A percentile compares a stretch with the other conserved stretches of the same genome.
phyloP scores from a whole-genome alignment of 352 stramenopile species.

The Globisporangium iwayamae region DNA sequence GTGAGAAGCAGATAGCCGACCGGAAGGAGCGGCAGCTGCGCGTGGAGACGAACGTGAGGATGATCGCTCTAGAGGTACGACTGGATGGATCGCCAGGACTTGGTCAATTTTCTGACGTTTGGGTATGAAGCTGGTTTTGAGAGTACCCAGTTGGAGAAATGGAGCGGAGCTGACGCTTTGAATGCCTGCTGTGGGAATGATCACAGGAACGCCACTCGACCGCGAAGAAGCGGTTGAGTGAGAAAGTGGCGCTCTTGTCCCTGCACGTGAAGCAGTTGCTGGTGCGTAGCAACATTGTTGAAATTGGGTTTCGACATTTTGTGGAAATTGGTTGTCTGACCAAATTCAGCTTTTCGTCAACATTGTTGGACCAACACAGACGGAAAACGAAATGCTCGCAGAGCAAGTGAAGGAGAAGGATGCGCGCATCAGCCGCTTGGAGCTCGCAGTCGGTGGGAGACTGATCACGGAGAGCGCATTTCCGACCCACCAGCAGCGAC shows the following conservation, averaged over 20 bases:
- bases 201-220: constrained; percentile 35
- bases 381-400: constrained; percentile 44
- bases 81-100: neutral
- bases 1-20: constrained; percentile 27
- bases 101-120: neutral
- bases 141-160: neutral
- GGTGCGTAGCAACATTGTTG: constrained; percentile 12
- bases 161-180: neutral
- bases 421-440: constrained; percentile 45
- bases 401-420: constrained; percentile 32
- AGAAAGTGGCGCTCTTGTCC: constrained; percentile 22
- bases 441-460: constrained; percentile 43
- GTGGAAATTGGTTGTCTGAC: constrained; percentile 3
- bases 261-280: constrained; percentile 38
- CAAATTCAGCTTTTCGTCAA: neutral
- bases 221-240: constrained; percentile 37
- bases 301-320: constrained; percentile 3
- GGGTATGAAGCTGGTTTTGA: neutral
- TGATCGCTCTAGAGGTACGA: constrained; percentile 33
- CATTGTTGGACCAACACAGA: constrained; percentile 7
- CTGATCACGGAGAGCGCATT: constrained; percentile 28
- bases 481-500: neutral
- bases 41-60: constrained; percentile 39
- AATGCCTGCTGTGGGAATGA: neutral
- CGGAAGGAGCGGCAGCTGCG: constrained; percentile 47